Evolutionary conservation across 176 grass and related monocot genomes (phyloP), one percentile per base, ranked within the genome.

Genomic region (Paspalum notatum): DNA sequence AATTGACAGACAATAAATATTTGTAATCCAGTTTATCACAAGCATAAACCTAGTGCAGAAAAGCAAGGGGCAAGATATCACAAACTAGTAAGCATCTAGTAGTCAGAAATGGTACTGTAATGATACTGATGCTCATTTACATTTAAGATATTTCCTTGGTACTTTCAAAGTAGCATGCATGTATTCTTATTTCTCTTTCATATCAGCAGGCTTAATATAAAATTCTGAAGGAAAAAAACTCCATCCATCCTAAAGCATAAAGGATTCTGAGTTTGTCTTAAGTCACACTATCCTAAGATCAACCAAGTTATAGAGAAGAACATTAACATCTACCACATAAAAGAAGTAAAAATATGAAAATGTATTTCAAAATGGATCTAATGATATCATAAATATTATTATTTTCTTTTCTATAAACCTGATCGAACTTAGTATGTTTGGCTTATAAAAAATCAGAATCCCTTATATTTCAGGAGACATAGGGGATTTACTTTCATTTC

Each of bases 121-220:
- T 5, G 13, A 75, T 43, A 40, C 11, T 44, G 9, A 3, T 49
- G 62, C 41, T 46, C 56, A 53, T 73, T 12, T 24, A 63, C 32
- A 25, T 76, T 48, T 64, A 66, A 42, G 15, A 66, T 56, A 32
- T 16, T 77, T 46, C 25, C 32, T 32, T 75, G 45, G 41, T 85
- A 69, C 45, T 69, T 83, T 78, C 15, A 38, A 52, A 51, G 37
- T 12, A 54, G 4, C 25, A 77, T 72, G 47, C 49, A 67, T 53
- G 26, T 39, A 45, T 46, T 79, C 21, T 69, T 42, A 50, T 79
- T 82, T 6, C 43, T 1, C 26, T 70, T n/a, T 68, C 18, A 49
- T 46, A 59, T 79, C 75, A 75, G n/a, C 18, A 73, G 47, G 12
- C n/a, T 79, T 66, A 8, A 46, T 18, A 76, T 65, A 76, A 43